These are phyloP conservation scores for Spatholobus suberectus DNA, from an alignment of 306 rosid genomes.

Conservation along the genomic window DNA sequence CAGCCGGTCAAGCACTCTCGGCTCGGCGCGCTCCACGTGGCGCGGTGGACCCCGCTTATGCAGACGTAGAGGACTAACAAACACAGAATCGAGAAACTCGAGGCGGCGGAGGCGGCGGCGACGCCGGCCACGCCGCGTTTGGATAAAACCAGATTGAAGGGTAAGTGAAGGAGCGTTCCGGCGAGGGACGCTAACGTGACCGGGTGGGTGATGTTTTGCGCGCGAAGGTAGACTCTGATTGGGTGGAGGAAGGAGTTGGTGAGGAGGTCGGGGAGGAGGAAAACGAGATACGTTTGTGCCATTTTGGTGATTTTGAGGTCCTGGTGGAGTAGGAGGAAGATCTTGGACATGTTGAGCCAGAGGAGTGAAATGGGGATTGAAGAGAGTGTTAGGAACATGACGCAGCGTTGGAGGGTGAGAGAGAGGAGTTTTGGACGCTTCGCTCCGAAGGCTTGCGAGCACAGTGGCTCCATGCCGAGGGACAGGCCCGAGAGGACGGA, in stretches of 20 bases:
- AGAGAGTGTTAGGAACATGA: conserved; percentile 62
- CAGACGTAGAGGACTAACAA: conserved; percentile 51
- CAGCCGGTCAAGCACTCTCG: conserved; percentile 72
- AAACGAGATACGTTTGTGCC: conserved; percentile 68
- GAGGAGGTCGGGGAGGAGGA: conserved; percentile 77
- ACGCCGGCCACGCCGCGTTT: conserved; percentile 65
- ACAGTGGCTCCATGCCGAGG: conserved; percentile 91
- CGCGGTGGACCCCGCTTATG: conserved; percentile 49
- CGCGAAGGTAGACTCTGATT: conserved; percentile 88
- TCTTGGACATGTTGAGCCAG: conserved; percentile 70
- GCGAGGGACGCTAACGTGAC: conserved; percentile 75
- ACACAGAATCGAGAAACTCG: conserved; percentile 55
- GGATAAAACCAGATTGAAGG: conserved; percentile 54
- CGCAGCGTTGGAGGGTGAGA: conserved; percentile 77
- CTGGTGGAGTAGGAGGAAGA: conserved; percentile 59
- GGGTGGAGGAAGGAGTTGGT: conserved; percentile 89
- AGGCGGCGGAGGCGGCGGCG: conserved; percentile 77
- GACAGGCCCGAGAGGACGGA: conserved; percentile 84
- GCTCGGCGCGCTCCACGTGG: conserved; percentile 74
- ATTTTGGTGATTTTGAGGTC: conserved; percentile 51
- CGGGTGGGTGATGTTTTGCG: conserved; percentile 79
- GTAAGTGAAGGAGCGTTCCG: conserved; percentile 65
- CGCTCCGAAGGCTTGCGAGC: conserved; percentile 96
- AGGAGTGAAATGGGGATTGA: conserved; percentile 82
- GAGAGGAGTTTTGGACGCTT: conserved; percentile 76